Evolutionary conservation across 768 basidiomycete species (phyloP).

Genomic region (Panaeolus papilionaceus): DNA sequence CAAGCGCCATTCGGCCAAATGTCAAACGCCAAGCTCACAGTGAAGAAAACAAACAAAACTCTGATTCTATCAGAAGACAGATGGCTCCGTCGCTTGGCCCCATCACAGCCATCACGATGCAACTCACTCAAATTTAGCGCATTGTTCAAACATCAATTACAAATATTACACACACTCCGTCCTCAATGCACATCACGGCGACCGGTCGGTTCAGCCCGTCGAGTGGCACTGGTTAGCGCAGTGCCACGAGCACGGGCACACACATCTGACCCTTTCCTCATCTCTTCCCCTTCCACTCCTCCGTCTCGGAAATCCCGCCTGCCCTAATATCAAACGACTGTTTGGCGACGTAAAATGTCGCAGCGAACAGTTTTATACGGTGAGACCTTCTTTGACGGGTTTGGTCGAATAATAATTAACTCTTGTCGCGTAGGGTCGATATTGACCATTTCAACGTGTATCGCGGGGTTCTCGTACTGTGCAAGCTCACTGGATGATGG

Average conservation of each 20-base stretch:
- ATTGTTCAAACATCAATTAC: background rate
- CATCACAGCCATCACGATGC: conserved; percentile 2
- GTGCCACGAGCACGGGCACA: background rate
- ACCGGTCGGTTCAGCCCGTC: conserved; percentile 7
- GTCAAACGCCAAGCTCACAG: background rate
- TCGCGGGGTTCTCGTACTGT: background rate
- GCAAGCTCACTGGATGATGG: conserved; percentile 7
- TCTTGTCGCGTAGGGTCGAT: background rate
- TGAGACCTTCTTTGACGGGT: background rate
- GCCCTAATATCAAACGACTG: background rate
- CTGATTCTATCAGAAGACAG: background rate
- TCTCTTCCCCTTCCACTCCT: background rate
- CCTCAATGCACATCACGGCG: conserved; percentile 11
- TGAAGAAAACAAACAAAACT: background rate
- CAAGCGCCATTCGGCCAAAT: conserved; percentile 13
- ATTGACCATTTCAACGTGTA: background rate
- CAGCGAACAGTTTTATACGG: background rate
- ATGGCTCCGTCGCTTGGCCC: background rate
- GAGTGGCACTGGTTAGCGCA: background rate
- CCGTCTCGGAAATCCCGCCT: background rate
- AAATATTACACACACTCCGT: conserved; percentile 11
- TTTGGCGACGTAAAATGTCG: conserved; percentile 8
- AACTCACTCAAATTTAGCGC: background rate
- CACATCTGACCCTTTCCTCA: background rate
- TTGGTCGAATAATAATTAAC: background rate